phyloP scores from a whole-genome alignment of 345 rosid species.

The Moricandia moricandioides region DNA sequence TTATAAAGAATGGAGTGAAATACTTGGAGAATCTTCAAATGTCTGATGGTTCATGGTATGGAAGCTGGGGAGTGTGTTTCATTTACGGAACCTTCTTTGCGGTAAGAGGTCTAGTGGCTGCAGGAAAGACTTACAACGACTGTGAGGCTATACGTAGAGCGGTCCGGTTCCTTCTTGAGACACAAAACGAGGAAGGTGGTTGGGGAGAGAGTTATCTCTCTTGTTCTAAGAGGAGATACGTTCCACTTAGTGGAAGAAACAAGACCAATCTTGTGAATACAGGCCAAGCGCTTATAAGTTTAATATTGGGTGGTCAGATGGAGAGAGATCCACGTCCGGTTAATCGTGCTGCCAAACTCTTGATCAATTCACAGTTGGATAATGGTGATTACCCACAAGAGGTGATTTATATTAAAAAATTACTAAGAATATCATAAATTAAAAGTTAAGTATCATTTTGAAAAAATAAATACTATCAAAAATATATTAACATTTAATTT shows the following conservation, averaged over 20 bases:
- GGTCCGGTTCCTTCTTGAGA: slow-evolving; percentile 36
- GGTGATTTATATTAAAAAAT: background rate
- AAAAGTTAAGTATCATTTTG: too few species aligned
- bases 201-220: slow-evolving; percentile 12
- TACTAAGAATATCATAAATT: too few species aligned
- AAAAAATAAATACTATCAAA: too few species aligned
- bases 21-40: background rate
- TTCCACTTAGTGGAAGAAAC: background rate
- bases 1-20: background rate
- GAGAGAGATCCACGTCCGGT: background rate
- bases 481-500: too few species aligned
- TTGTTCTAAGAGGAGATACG: background rate
- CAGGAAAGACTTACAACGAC: slow-evolving; percentile 34
- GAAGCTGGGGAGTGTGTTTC: slow-evolving; percentile 42
- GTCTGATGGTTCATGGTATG: slow-evolving; percentile 26
- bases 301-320: background rate
- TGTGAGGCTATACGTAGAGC: slow-evolving; percentile 36
- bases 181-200: slow-evolving; percentile 37
- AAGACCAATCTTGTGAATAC: background rate
- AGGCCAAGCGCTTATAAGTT: background rate
- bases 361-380: background rate
- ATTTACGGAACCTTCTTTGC: slow-evolving; percentile 39
- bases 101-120: slow-evolving; percentile 35
- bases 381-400: background rate
- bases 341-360: background rate